Evolutionary conservation across 169 alveolate species (phyloP), one percentile per base, ranked within the genome.

Genomic region (Babesia ovata): DNA sequence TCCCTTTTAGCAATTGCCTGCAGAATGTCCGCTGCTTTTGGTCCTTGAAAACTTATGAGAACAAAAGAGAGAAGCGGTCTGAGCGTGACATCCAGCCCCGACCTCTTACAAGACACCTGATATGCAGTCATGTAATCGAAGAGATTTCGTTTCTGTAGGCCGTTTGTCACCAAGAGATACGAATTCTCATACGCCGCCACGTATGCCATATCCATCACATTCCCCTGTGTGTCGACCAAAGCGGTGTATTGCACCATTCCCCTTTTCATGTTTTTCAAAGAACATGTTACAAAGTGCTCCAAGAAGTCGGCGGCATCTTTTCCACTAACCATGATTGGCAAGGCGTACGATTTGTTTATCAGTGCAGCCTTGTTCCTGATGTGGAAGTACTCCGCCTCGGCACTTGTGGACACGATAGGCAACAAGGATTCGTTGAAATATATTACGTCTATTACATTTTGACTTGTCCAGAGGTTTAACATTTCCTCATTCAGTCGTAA

Each of bases 111-210:
- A 57, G 84, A 75, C 49, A 88, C 76, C 54, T 63, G 72, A 61
- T 88, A 88, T 8, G 86, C 81, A 42, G 87, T 79, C 75, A 88
- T 81, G 50, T 75, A 88, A 63, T 88, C 91, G 48, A 76, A 85
- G 22, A 88, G 44, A 42, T 79, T 85, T 52, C 75, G 73, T 66
- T 88, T 88, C 52, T 84, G 70, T 57, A 49, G 71, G n/a, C 93
- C 93, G 9, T 82, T 85, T 12, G 89, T 78, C 11, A 88, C 61
- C 58, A 88, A 39, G 39, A 81, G 63, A 13, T 75, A 70, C 53
- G 65, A 79, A 22, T 78, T 76, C n/a, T 81, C 86, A 29, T 58
- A 52, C 58, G 75, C 85, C 44, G 83, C 73, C 29, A 88, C 86
- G 53, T 83, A 81, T 19, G 85, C 85, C 60, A 83, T 88, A 53